These are phyloP conservation scores for Lipomyces yarrowii DNA, from an alignment of 1,139 yeast genomes.

Conservation along the genomic window DNA sequence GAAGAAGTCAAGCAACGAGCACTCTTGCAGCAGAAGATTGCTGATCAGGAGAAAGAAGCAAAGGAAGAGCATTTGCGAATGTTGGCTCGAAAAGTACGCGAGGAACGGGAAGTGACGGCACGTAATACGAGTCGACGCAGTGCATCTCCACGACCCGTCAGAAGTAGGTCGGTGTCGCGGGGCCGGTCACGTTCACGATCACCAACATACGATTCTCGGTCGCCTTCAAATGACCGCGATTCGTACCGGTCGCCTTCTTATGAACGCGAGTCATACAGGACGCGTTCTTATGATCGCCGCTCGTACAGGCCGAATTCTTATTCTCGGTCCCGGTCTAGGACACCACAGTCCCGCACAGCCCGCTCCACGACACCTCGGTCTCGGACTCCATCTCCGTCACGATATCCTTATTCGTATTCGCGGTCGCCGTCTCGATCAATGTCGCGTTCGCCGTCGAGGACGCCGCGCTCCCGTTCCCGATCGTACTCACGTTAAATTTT, in stretches of 20 bases:
- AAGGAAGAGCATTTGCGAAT: slow-evolving; percentile 62
- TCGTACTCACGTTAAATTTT: neutral
- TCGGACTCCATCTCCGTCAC: slow-evolving; percentile 46
- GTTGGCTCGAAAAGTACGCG: slow-evolving; percentile 62
- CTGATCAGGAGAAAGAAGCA: slow-evolving; percentile 57
- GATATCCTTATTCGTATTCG: slow-evolving; percentile 63
- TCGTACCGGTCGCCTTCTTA: slow-evolving; percentile 5
- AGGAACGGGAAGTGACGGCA: slow-evolving; percentile 36
- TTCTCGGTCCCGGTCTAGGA: neutral
- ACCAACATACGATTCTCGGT: slow-evolving; percentile 5
- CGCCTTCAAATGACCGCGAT: neutral
- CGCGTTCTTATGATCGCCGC: neutral
- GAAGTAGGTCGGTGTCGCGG: slow-evolving; percentile 5
- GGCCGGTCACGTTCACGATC: slow-evolving; percentile 14
- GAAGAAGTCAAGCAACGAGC: slow-evolving; percentile 66
- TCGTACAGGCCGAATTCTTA: neutral
- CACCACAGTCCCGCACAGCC: neutral
- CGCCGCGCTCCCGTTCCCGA: neutral
- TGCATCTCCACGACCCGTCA: neutral
- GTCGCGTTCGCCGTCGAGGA: slow-evolving; percentile 10
- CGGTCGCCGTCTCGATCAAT: slow-evolving; percentile 10
- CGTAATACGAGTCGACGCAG: neutral
- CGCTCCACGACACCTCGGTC: slow-evolving; percentile 7
- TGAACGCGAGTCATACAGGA: neutral
- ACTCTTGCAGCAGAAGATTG: slow-evolving; percentile 56